Evolutionary conservation across 2,329 filamentous ascomycete species (phyloP).

Genomic region (Parastagonospora nodorum): DNA sequence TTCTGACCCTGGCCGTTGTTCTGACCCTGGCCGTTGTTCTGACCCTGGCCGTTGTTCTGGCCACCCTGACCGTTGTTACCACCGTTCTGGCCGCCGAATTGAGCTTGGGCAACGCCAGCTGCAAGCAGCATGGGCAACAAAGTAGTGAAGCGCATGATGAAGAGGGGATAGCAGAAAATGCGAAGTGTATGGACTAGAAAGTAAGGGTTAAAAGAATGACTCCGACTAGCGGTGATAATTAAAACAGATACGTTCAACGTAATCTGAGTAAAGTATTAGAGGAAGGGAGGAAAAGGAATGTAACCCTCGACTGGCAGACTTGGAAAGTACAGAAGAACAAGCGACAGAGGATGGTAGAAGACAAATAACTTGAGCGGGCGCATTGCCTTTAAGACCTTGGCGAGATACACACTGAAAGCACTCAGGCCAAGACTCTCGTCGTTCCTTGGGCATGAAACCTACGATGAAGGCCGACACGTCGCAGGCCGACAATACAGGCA

Average conservation of each 20-base stretch:
- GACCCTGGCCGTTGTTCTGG: not conserved
- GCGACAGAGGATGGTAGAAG: conserved; percentile 40
- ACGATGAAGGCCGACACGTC: conserved; percentile 47
- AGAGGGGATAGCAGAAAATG: conserved; percentile 5
- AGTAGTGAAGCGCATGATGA: conserved; percentile 45
- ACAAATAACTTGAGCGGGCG: conserved; percentile 32
- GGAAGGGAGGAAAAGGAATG: conserved; percentile 47
- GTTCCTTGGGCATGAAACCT: conserved; percentile 47
- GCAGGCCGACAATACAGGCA: conserved; percentile 39
- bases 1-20: conserved; percentile 11
- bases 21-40: conserved; percentile 9
- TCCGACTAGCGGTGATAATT: conserved; percentile 47
- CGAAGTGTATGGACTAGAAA: conserved; percentile 18
- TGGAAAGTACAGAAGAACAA: conserved; percentile 29
- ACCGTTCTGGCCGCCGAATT: conserved; percentile 21
- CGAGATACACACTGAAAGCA: conserved; percentile 28
- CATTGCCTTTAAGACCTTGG: conserved; percentile 45
- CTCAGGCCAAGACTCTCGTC: conserved; percentile 35
- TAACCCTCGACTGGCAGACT: conserved; percentile 45
- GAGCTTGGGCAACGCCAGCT: conserved; percentile 42
- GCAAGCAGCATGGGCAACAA: conserved; percentile 40
- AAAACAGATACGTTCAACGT: conserved; percentile 51
- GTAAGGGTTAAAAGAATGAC: conserved; percentile 40
- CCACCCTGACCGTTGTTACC: conserved; percentile 6
- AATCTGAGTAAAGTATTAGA: conserved; percentile 44